phyloP scores from a whole-genome alignment of 805 yeast genomes.

The Cyberlindnera lachancei region DNA sequence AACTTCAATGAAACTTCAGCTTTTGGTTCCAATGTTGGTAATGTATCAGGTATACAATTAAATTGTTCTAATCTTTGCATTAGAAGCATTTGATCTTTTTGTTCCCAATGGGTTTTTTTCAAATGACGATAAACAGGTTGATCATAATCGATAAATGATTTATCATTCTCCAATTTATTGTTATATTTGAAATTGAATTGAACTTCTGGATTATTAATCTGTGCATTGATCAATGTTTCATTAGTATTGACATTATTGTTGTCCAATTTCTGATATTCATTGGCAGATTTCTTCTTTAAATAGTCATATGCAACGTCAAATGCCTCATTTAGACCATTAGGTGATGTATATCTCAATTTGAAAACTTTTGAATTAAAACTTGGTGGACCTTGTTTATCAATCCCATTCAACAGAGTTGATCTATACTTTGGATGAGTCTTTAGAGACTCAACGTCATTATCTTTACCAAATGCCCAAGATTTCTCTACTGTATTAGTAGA shows the following conservation, averaged over 20 bases:
- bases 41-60: slow-evolving; percentile 84
- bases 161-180: slow-evolving; percentile 29
- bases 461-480: slow-evolving; percentile 7
- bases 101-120: slow-evolving; percentile 66
- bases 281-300: slow-evolving; percentile 43
- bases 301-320: slow-evolving; percentile 62
- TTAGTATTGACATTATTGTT: slow-evolving; percentile 24
- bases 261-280: slow-evolving; percentile 33
- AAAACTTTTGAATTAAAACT: slow-evolving; percentile 37
- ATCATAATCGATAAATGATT: slow-evolving; percentile 50
- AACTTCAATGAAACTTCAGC: slow-evolving; percentile 72
- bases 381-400: slow-evolving; percentile 40
- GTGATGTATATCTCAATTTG: slow-evolving; percentile 54
- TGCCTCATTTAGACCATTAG: slow-evolving; percentile 61
- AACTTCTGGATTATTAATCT: slow-evolving; percentile 78
- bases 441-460: slow-evolving; percentile 14
- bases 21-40: slow-evolving; percentile 80
- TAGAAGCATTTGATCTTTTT: slow-evolving; percentile 59
- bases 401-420: slow-evolving; percentile 28
- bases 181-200: slow-evolving; percentile 51
- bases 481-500: slow-evolving; percentile 7
- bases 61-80: slow-evolving; percentile 91
- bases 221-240: slow-evolving; percentile 49
- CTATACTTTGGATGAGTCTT: slow-evolving; percentile 16
- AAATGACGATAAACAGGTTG: slow-evolving; percentile 76